A percentile compares a stretch with the other conserved stretches of the same genome.
Conservation (phyloP, 139 green algal species). For the Mychonastes homosphaera region DNA sequence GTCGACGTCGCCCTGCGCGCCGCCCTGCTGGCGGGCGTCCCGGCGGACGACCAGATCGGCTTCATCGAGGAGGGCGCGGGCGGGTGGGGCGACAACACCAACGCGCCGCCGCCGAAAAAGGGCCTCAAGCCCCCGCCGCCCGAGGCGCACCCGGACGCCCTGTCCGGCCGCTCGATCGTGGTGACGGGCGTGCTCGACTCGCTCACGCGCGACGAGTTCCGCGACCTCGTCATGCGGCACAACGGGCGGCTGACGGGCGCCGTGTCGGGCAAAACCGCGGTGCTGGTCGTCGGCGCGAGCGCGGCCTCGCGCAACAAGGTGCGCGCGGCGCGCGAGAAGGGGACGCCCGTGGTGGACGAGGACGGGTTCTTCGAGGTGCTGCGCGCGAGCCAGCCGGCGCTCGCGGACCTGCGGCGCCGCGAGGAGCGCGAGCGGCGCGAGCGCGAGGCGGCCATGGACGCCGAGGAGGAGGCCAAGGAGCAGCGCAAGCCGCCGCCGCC, state of each 20-base stretch:
- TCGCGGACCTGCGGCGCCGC: not conserved
- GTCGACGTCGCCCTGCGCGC: too few relatives aligned
- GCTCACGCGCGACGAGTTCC: slow-evolving; percentile 61
- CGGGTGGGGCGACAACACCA: too few relatives aligned
- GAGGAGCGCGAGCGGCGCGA: slow-evolving; percentile 6
- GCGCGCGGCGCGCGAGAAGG: not conserved
- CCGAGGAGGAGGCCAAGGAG: not conserved
- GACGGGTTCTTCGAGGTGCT: slow-evolving; percentile 73
- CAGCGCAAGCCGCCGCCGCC: slow-evolving; percentile 2
- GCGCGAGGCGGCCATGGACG: not conserved
- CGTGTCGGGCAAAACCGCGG: slow-evolving; percentile 79
- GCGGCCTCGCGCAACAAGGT: slow-evolving; percentile 20
- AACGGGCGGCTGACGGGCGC: slow-evolving; percentile 50
- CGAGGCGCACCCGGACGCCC: slow-evolving; percentile 77
- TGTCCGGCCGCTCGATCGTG: slow-evolving; percentile 84
- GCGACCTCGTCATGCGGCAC: slow-evolving; percentile 70
- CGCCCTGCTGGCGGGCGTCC: too few relatives aligned
- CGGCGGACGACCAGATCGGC: too few relatives aligned
- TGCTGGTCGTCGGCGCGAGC: slow-evolving; percentile 63
- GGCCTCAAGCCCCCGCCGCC: too few relatives aligned
- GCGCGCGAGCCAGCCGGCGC: slow-evolving; percentile 20
- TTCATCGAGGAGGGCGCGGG: too few relatives aligned
- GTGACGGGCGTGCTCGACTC: slow-evolving; percentile 72
- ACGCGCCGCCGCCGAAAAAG: too few relatives aligned
- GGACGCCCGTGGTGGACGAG: slow-evolving; percentile 59